phyloP scores from a whole-genome alignment of 2,329 filamentous ascomycete genomes.

The Aureobasidium sp. region DNA sequence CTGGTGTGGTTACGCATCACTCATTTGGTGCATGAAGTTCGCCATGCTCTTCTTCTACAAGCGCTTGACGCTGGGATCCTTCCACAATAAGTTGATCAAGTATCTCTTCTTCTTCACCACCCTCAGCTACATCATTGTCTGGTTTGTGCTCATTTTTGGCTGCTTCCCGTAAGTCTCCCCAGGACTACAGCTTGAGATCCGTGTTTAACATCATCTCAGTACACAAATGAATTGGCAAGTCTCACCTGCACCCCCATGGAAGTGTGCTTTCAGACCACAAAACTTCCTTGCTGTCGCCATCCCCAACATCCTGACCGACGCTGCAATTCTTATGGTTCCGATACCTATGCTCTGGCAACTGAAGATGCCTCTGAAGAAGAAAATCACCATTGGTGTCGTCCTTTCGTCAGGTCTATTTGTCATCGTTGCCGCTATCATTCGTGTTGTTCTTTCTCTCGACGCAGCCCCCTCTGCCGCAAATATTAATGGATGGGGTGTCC shows the following conservation, averaged over 20 bases:
- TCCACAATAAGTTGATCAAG: slow-evolving; percentile 24
- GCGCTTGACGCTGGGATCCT: slow-evolving; percentile 26
- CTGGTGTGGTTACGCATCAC: slow-evolving; percentile 32
- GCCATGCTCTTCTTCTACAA: slow-evolving; percentile 25
- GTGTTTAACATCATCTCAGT: not conserved
- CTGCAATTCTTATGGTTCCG: slow-evolving; percentile 25
- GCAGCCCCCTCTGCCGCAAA: slow-evolving; percentile 23
- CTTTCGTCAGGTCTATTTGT: slow-evolving; percentile 29
- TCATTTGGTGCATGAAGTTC: slow-evolving; percentile 29
- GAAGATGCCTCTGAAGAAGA: slow-evolving; percentile 23
- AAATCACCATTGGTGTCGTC: slow-evolving; percentile 25
- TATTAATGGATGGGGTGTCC: slow-evolving; percentile 31
- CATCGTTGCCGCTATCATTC: slow-evolving; percentile 28
- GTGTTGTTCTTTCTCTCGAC: slow-evolving; percentile 25
- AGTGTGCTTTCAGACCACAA: slow-evolving; percentile 23
- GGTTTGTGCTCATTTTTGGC: slow-evolving; percentile 22
- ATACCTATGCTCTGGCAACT: slow-evolving; percentile 28
- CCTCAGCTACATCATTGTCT: slow-evolving; percentile 24
- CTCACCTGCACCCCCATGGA: slow-evolving; percentile 18
- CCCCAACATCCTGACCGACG: slow-evolving; percentile 27
- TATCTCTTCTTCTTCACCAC: slow-evolving; percentile 20
- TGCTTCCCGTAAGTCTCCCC: slow-evolving; percentile 18
- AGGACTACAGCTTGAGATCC: not conserved
- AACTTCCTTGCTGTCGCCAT: slow-evolving; percentile 24
- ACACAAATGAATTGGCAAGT: slow-evolving; percentile 24